Conservation (phyloP, 2,329 filamentous ascomycete species). For the Claviceps sp. region DNA sequence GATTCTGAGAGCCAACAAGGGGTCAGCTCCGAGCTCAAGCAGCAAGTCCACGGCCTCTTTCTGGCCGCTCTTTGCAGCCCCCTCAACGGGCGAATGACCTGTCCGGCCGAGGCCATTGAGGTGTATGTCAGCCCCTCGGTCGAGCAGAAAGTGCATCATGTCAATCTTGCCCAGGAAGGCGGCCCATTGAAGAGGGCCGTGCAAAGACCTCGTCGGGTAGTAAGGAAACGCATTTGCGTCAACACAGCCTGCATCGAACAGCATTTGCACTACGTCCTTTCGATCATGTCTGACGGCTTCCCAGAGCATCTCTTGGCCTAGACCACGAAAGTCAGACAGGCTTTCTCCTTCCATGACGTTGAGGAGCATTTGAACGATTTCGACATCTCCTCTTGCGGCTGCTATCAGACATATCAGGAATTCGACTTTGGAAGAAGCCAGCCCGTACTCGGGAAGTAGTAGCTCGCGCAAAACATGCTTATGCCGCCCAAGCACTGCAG, state of each 20-base stretch:
- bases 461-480: not conserved
- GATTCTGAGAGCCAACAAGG: not conserved
- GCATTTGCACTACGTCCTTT: not conserved
- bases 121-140: not conserved
- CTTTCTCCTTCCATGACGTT: not conserved
- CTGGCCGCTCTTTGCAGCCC: not conserved
- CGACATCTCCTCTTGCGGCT: not conserved
- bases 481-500: not conserved
- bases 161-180: not conserved
- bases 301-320: not conserved
- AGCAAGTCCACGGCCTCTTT: not conserved
- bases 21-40: not conserved
- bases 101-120: not conserved
- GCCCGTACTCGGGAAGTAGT: not conserved
- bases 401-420: not conserved
- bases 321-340: not conserved
- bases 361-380: not conserved
- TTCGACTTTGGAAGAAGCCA: not conserved
- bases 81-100: not conserved
- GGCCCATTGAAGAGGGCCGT: not conserved
- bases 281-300: not conserved
- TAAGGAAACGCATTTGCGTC: not conserved
- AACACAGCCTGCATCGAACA: not conserved
- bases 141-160: not conserved
- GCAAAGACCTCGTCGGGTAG: no score